A percentile compares a stretch with the other conserved stretches of the same genome.
phyloP scores from a whole-genome alignment of 768 basidiomycete species.

The Boletus eberwhitei region DNA sequence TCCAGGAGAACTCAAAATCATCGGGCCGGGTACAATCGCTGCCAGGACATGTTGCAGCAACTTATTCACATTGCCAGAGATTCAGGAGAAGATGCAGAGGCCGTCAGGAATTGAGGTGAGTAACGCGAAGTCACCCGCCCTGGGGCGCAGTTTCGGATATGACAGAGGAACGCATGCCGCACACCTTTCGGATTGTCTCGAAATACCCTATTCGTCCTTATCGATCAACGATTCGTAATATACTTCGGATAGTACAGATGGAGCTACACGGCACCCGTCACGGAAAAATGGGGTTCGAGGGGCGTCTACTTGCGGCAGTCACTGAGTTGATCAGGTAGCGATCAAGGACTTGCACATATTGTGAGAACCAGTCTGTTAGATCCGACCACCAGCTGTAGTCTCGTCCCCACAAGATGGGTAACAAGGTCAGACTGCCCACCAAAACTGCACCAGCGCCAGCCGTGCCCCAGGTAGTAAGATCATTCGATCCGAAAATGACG shows the following conservation, averaged over 20 bases:
- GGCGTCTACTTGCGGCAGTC: too few relatives aligned
- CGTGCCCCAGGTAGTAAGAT: too few relatives aligned
- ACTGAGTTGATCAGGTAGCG: neutral
- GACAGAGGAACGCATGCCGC: neutral
- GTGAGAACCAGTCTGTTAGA: neutral
- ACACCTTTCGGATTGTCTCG: neutral
- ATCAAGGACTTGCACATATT: neutral
- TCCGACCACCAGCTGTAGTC: neutral
- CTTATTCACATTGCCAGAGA: constrained; percentile 42
- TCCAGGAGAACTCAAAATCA: constrained; percentile 52
- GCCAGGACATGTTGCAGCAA: constrained; percentile 52
- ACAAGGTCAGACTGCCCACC: neutral
- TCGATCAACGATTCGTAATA: neutral
- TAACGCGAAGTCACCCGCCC: constrained; percentile 11
- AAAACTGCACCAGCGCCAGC: neutral
- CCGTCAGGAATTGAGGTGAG: constrained; percentile 34
- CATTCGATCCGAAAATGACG: too few relatives aligned
- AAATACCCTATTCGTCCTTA: neutral
- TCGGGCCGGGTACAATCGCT: constrained; percentile 42
- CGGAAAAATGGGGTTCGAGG: neutral
- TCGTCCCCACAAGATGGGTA: neutral
- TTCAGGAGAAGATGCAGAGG: constrained; percentile 50
- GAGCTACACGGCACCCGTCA: neutral
- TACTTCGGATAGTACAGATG: neutral
- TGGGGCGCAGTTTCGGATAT: neutral